Base-by-base conservation (phyloP, 805 yeast species). In the Candida sithepensis region DNA sequence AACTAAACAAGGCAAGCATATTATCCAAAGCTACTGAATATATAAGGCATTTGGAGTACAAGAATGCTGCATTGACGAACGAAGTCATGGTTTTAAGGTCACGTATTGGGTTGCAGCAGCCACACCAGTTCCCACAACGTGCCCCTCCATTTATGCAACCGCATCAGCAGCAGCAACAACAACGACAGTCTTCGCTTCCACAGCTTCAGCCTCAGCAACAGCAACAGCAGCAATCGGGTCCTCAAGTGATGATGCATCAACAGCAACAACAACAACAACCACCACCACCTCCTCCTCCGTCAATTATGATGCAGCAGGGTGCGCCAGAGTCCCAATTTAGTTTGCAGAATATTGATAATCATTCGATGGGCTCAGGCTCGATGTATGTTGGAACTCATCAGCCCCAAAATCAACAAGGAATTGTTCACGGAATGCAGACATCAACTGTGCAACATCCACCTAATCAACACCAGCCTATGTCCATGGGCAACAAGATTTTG, bases 11-110 rank as follows among this genome's bases (percentile, higher is more conserved):
- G 65, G 94, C 92, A 13, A 84, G 84, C 24, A 85, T 87, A 13
- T 69, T 87, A 45, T 74, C 88, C 34, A 87, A 87, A 59, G 88
- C 91, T 8, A 82, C 88, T 1, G 95, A 87, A 66, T 88, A 88
- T 63, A 87, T 87, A 59, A 72, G 75, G 58, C 89, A 85, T 61
- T 68, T 87, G 53, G 90, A 87, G 63, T 61, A 67, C 46, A 79
- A 82, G 51, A 85, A 85, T 56, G 63, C 65, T 3, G 63, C 68
- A 32, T 67, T 87, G 56, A 60, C 62, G 44, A 63, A 70, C 51
- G 89, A 86, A 62, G 70, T 82, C 46, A 69, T 73, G 36, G 76
- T 76, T 45, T 66, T 85, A 43, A 60, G 71, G 39, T 42, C 58
- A 7, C 43, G 53, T 19, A 19, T 60, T 20, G 50, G 42, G 37